A percentile compares a stretch with the other conserved stretches of the same genome.
Conservation (phyloP, 2,329 filamentous ascomycete species). For the Aaosphaeria pasadenensis region DNA sequence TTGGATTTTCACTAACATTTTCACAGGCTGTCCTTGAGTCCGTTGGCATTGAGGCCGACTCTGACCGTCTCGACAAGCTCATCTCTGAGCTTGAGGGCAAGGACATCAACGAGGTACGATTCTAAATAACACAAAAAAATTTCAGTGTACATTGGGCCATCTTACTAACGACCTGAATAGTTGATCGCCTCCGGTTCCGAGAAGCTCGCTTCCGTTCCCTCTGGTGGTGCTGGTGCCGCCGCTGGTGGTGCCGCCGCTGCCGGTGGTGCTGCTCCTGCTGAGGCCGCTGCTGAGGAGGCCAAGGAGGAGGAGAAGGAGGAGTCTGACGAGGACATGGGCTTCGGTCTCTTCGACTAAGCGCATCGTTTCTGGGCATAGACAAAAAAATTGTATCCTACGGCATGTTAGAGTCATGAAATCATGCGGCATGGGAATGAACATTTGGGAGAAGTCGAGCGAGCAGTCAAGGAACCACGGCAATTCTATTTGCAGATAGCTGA, state of each 20-base stretch:
- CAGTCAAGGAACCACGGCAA: conserved; percentile 22
- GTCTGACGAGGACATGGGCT: conserved; percentile 72
- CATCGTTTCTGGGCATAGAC: conserved; percentile 20
- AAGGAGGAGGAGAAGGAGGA: conserved; percentile 78
- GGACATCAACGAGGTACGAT: conserved; percentile 84
- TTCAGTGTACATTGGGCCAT: conserved; percentile 11
- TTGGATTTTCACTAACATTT: conserved; percentile 7
- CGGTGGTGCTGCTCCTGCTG: conserved; percentile 57
- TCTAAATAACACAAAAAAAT: neutral
- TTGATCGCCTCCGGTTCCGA: conserved; percentile 83
- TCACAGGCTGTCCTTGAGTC: conserved; percentile 77
- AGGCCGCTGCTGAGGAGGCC: conserved; percentile 54
- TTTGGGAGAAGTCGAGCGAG: conserved; percentile 37
- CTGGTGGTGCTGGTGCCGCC: conserved; percentile 71
- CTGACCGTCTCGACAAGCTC: conserved; percentile 79
- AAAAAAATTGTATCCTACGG: conserved; percentile 23
- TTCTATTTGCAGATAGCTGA: conserved; percentile 13
- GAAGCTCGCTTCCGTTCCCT: conserved; percentile 98
- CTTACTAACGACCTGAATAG: conserved; percentile 46
- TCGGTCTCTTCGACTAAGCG: conserved; percentile 65
- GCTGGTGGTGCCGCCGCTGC: conserved; percentile 63
- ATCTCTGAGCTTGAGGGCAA: conserved; percentile 90
- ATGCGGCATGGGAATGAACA: conserved; percentile 27
- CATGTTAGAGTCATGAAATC: conserved; percentile 26
- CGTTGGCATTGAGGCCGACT: conserved; percentile 91